Conservation (phyloP, 805 yeast genomes). For the Brettanomyces anomalus region DNA sequence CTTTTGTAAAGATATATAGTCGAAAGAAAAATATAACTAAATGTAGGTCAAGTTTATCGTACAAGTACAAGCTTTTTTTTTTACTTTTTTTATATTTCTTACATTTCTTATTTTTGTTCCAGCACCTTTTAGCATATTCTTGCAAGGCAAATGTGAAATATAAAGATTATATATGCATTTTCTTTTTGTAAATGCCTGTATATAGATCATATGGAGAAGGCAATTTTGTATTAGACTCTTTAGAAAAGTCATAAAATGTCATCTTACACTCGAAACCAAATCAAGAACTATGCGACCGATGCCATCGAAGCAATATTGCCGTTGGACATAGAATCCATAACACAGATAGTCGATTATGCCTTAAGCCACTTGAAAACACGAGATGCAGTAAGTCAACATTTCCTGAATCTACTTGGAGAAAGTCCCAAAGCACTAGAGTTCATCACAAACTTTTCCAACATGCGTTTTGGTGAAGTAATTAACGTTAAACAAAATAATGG, state of each 20-base stretch:
- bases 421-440: constrained; percentile 43
- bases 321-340: constrained; percentile 45
- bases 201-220: too few species aligned
- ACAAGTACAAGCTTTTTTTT: too few species aligned
- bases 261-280: constrained; percentile 15
- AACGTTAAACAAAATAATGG: not conserved
- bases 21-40: too few species aligned
- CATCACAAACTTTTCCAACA: constrained; percentile 33
- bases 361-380: constrained; percentile 33
- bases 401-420: constrained; percentile 48
- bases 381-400: constrained; percentile 41
- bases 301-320: constrained; percentile 35
- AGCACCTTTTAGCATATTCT: too few species aligned
- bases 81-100: too few species aligned
- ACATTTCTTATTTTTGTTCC: too few species aligned
- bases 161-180: too few species aligned
- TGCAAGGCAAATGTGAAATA: too few species aligned
- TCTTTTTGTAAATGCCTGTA: too few species aligned
- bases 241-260: constrained; percentile 6
- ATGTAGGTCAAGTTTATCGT: too few species aligned
- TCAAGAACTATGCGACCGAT: constrained; percentile 15
- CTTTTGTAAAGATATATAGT: too few species aligned
- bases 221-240: too few species aligned
- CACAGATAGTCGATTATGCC: constrained; percentile 48
- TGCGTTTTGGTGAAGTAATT: constrained; percentile 26